A percentile compares a stretch with the other conserved stretches of the same genome.
Conservation (phyloP, 2,329 filamentous ascomycete genomes). For the Venturia pyrina region DNA sequence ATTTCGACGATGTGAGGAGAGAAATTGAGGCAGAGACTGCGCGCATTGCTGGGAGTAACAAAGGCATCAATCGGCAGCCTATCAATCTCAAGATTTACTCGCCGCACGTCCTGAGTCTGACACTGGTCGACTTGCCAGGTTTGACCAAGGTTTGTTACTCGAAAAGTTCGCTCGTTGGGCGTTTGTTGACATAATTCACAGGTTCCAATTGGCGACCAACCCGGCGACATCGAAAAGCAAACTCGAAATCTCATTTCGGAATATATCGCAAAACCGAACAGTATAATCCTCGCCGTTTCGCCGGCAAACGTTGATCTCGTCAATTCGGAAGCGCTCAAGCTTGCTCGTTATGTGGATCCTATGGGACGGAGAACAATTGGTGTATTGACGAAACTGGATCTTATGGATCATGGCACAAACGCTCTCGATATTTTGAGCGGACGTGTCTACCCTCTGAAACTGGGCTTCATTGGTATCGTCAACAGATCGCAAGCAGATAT, state of each 20-base stretch:
- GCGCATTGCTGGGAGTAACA: constrained; percentile 90
- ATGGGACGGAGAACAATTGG: constrained; percentile 92
- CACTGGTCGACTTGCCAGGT: constrained; percentile 88
- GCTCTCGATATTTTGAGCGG: constrained; percentile 96
- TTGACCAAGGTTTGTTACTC: constrained; percentile 69
- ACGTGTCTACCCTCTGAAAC: constrained; percentile 88
- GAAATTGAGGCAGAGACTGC: constrained; percentile 97
- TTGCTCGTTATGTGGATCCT: constrained; percentile 92
- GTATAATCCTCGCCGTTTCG: constrained; percentile 91
- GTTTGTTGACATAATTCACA: constrained; percentile 28
- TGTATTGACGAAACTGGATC: constrained; percentile 89
- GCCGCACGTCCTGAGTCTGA: constrained; percentile 90
- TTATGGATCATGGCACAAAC: constrained; percentile 99
- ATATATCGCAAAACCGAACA: constrained; percentile 98
- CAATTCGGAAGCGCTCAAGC: constrained; percentile 94
- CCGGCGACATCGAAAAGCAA: constrained; percentile 96
- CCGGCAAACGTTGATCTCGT: constrained; percentile 97
- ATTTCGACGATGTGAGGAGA: constrained; percentile 86
- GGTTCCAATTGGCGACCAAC: constrained; percentile 96
- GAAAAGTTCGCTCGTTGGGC: neutral
- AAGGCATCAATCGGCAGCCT: constrained; percentile 93
- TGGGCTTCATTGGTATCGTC: constrained; percentile 96
- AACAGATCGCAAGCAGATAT: constrained; percentile 98
- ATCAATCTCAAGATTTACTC: constrained; percentile 99
- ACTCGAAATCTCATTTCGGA: constrained; percentile 93